phyloP scores from a whole-genome alignment of 106 monocot species.

The Hemerocallis citrina region DNA sequence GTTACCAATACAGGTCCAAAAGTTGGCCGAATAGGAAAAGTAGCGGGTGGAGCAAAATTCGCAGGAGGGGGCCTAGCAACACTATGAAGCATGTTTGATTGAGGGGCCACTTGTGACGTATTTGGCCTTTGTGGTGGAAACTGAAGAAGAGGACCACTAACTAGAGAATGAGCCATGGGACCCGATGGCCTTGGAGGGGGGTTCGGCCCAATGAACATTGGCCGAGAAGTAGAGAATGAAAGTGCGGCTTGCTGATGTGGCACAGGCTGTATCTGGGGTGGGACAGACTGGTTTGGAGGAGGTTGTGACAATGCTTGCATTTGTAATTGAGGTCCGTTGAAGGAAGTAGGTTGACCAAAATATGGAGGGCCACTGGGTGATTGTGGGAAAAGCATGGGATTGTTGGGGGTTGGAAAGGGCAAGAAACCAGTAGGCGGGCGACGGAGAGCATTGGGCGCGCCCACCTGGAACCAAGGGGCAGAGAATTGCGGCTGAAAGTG shows the following conservation, averaged over 20 bases:
- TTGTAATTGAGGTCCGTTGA: conserved; percentile 24
- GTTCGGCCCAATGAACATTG: background rate
- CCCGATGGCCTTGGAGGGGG: conserved; percentile 13
- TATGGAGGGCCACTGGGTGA: conserved; percentile 14
- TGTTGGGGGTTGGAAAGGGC: conserved; percentile 18
- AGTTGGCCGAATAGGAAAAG: background rate
- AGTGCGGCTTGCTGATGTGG: conserved; percentile 16
- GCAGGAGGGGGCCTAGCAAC: conserved; percentile 8
- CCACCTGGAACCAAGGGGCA: conserved; percentile 28
- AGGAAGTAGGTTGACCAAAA: conserved; percentile 15
- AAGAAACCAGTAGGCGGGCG: conserved; percentile 16
- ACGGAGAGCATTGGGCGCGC: conserved; percentile 14
- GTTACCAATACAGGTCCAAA: conserved; percentile 7
- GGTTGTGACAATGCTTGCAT: conserved; percentile 31
- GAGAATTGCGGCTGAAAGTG: conserved; percentile 32
- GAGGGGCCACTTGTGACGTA: conserved; percentile 14
- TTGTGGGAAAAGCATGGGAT: conserved; percentile 15
- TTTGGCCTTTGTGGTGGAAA: conserved; percentile 12
- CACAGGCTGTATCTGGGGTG: conserved; percentile 5
- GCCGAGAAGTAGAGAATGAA: conserved; percentile 6
- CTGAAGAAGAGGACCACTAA: conserved; percentile 18
- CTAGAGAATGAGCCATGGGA: conserved; percentile 13
- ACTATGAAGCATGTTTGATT: conserved; percentile 18
- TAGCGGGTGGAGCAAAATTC: conserved; percentile 19
- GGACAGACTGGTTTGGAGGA: conserved; percentile 7